Percentiles rank a stretch among this genome's conserved stretches.
Conservation (phyloP, 2,329 filamentous ascomycete species). For the Colletotrichum higginsianum region DNA sequence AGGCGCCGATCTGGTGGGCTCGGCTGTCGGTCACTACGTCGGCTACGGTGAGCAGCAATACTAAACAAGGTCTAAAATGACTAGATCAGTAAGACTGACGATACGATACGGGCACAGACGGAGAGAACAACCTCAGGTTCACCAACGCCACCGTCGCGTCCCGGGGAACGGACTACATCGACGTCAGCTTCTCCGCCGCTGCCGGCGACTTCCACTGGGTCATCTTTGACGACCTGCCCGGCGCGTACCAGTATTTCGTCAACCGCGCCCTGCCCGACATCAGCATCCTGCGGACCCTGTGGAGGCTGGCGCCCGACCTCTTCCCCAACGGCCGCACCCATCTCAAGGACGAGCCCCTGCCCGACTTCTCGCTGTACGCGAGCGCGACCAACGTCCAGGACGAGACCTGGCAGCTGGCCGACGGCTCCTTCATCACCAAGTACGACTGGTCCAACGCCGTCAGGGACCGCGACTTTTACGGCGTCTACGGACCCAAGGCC, state of each 20-base stretch:
- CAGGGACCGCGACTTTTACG: conserved; percentile 41
- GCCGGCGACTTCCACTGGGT: conserved; percentile 41
- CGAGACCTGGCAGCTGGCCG: conserved; percentile 39
- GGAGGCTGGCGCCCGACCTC: conserved; percentile 36
- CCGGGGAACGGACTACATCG: conserved; percentile 35
- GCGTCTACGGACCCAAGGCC: conserved; percentile 33
- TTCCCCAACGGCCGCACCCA: conserved; percentile 40
- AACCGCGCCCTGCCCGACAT: conserved; percentile 40
- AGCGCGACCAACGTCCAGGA: conserved; percentile 41
- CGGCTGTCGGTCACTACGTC: conserved; percentile 36
- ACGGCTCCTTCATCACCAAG: conserved; percentile 40
- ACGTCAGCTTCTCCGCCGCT: conserved; percentile 39
- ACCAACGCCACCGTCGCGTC: conserved; percentile 38
- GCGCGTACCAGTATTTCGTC: conserved; percentile 43
- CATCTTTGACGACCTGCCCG: conserved; percentile 39
- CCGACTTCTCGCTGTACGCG: conserved; percentile 40
- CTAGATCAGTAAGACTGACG: conserved; percentile 18
- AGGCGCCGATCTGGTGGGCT: conserved; percentile 40
- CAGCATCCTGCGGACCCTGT: conserved; percentile 38
- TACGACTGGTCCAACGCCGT: conserved; percentile 42
- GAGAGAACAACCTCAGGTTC: conserved; percentile 36
- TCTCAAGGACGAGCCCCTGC: conserved; percentile 37
- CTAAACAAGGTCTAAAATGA: too few relatives aligned
- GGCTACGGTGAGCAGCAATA: conserved; percentile 32
- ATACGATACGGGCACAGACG: conserved; percentile 13